Evolutionary conservation across 1,284 basidiomycete species (phyloP).

Genomic region (Leccinum cinnamomeum): DNA sequence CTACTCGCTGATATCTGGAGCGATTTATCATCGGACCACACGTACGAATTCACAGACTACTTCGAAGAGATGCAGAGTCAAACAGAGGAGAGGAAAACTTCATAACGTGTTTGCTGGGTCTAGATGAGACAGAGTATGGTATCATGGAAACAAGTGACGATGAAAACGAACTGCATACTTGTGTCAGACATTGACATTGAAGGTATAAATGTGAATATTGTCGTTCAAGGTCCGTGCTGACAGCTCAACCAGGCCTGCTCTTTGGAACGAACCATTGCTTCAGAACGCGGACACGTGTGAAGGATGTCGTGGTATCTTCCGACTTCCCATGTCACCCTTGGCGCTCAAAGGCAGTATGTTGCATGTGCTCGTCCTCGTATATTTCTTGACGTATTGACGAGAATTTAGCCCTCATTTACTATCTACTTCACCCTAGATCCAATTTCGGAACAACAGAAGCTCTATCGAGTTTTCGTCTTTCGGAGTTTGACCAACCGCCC

Average conservation of each 20-base stretch:
- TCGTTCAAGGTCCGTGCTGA: background rate
- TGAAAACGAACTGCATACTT: no score
- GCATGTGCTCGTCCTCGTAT: background rate
- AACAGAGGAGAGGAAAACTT: background rate
- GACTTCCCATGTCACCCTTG: background rate
- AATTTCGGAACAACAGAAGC: background rate
- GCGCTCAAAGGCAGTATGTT: background rate
- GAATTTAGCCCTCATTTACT: conserved; percentile 3
- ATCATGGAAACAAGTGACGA: no score
- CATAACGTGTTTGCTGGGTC: background rate
- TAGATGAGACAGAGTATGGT: background rate
- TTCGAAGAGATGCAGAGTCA: background rate
- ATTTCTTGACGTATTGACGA: background rate
- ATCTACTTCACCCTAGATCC: background rate
- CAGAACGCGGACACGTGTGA: background rate
- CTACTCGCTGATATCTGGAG: background rate
- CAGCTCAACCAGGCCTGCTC: background rate
- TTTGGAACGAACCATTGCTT: background rate
- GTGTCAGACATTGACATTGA: background rate
- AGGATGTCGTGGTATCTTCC: background rate
- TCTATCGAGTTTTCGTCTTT: no score
- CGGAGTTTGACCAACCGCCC: background rate
- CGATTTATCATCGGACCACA: background rate
- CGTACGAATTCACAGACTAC: background rate
- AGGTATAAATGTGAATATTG: background rate